Base-by-base conservation (phyloP, 1,139 yeast species). In the Kodamaea anthophila region DNA sequence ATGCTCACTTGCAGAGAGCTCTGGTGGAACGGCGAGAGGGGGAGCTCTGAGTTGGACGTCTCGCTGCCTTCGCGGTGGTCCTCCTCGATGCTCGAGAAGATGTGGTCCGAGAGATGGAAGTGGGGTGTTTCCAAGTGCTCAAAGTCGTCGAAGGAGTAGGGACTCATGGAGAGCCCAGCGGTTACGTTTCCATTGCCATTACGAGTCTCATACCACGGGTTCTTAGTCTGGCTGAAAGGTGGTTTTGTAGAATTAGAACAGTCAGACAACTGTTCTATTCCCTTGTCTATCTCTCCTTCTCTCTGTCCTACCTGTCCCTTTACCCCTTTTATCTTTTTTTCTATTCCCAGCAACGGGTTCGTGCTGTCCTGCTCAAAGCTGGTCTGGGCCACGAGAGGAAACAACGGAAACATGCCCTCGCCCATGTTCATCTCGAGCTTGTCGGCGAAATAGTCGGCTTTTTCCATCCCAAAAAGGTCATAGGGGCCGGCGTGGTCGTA, bases 371-470 rank as follows among this genome's bases (percentile, higher is more conserved):
- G 50, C 23, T 64, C 69, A 38, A 65, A 64, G 29, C 67, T 62
- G 28, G 53, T 52, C 19, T 60, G 58, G 3, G 77, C 77, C 24
- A 71, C 68, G 32, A 72, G 51, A 1, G 77, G 76, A 34, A 68
- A 70, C 18, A 72, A 53, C 3, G 78, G 78, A 40, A 70, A 71
- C 55, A 65, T 58, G 18, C 51, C 48, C 20, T 58, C 51, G 29
- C 36, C 41, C 33, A 39, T 24, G 21, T 41, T 42, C 21, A 41
- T 21, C 23, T 42, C 46, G 10, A 33, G 33, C 2, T 24, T 7
- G 16, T 6, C 18, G 5, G 15, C 23, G n/a, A 13, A 23, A 10
- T 23, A 23, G n/a, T 24, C 27, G 15, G 11, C n/a, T 22, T 5
- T 35, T 30, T n/a, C 33, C 27, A 9, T 10, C 7, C 50, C 42